Percentiles rank a stretch among this genome's conserved stretches.
Evolutionary conservation across 2,329 filamentous ascomycete species (phyloP).

Genomic region (Alternaria incomplexa): DNA sequence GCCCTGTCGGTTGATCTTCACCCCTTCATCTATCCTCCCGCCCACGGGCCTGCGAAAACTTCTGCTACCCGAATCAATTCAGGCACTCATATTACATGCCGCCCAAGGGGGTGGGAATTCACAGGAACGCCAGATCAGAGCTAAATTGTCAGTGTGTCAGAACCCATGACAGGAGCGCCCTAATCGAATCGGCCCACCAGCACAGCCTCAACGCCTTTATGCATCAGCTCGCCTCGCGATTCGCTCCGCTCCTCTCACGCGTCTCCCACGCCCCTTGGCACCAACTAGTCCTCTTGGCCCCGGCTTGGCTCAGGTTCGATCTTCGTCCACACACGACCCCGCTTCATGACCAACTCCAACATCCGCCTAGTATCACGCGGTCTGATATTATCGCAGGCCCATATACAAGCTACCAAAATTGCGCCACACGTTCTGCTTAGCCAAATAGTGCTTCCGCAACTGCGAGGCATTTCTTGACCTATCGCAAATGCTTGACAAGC

Average conservation of each 20-base stretch:
- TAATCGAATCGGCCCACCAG: constrained; percentile 12
- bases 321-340: constrained; percentile 7
- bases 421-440: constrained; percentile 10
- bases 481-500: not conserved
- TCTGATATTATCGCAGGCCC: not conserved
- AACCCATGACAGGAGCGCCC: constrained; percentile 16
- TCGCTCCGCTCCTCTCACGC: constrained; percentile 24
- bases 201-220: constrained; percentile 45
- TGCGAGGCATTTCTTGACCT: constrained; percentile 17
- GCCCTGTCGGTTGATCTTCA: constrained; percentile 9
- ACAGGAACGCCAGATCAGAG: constrained; percentile 3
- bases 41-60: constrained; percentile 3
- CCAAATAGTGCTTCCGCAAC: constrained; percentile 8
- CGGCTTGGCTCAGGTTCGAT: constrained; percentile 6
- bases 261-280: constrained; percentile 14
- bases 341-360: constrained; percentile 8
- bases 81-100: constrained; percentile 7
- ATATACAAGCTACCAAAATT: not conserved
- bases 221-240: constrained; percentile 26
- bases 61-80: constrained; percentile 6
- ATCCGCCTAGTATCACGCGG: constrained; percentile 2
- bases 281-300: constrained; percentile 19
- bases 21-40: constrained; percentile 8
- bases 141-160: constrained; percentile 18
- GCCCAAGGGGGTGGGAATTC: not conserved